A percentile compares a stretch with the other conserved stretches of the same genome.
Evolutionary conservation across 208 protist species (phyloP).

Genomic region (Lotmaria passim): DNA sequence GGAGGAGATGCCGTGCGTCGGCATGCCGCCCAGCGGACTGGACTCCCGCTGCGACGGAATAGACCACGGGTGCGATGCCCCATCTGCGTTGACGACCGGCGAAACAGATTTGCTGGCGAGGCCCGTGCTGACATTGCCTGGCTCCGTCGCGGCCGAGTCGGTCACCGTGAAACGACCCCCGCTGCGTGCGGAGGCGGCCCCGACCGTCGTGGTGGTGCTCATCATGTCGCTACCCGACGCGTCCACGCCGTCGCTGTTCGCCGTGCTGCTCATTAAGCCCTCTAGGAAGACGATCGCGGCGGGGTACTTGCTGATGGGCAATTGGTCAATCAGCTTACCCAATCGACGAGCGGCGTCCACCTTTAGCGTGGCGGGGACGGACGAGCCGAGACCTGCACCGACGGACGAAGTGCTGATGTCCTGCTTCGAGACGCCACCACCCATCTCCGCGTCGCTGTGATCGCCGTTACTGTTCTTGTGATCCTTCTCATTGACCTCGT

Average conservation of each 20-base stretch:
- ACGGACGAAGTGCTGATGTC: too few species aligned
- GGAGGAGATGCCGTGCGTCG: conserved; percentile 8
- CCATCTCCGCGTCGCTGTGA: background rate
- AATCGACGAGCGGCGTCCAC: conserved; percentile 33
- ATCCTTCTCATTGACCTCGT: background rate
- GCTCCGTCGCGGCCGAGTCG: background rate
- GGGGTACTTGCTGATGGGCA: conserved; percentile 56
- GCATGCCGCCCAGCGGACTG: conserved; percentile 10
- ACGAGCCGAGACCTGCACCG: background rate
- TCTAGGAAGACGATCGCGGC: conserved; percentile 70
- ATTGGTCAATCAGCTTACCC: conserved; percentile 43
- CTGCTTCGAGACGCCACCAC: background rate
- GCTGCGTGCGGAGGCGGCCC: conserved; percentile 16
- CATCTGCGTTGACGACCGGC: background rate
- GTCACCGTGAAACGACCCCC: conserved; percentile 2
- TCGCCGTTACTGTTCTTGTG: background rate
- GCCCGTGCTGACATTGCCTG: background rate
- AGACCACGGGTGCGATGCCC: conserved; percentile 8
- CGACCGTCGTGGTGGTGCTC: conserved; percentile 29
- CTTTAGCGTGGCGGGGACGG: conserved; percentile 18
- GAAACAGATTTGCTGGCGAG: conserved; percentile 6
- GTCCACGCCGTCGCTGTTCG: conserved; percentile 6
- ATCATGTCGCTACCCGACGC: conserved; percentile 17
- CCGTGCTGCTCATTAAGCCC: conserved; percentile 42
- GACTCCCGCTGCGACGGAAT: background rate